Evolutionary conservation across 2,329 filamentous ascomycete genomes (phyloP), one percentile per base, ranked within the genome.

Genomic region (Exophiala sp.): DNA sequence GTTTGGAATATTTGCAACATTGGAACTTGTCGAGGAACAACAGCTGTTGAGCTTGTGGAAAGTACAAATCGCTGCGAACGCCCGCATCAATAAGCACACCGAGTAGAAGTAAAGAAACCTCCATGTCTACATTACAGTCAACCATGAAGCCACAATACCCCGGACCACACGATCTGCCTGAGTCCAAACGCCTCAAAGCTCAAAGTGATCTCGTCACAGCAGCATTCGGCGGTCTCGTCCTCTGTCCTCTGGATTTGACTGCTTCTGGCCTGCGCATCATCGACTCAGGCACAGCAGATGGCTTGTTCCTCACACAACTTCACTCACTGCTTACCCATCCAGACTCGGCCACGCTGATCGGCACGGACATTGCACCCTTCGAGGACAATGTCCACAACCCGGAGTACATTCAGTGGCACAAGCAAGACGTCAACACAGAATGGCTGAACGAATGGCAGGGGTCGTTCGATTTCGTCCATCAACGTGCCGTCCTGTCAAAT

Each of bases 211-310:
- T 49, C 14, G 35, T 49, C 12, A 39, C 36, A 11, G 34, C 34
- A 12, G 47, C 47, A 7, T 40, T 49, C 16, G 35, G 35, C 18
- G 47, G 35, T 3, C 47, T 49, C 10, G 33, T 48, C 12, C 32
- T 48, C 9, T 48, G 46, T 33, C 46, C 32, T 3, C 1, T 48
- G 5, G 46, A 48, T 24, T 38, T 39, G 32, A 48, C 32, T 8
- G 20, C 32, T 14, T 1, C 32, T 29, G 20, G 21, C 32, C 46
- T 48, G 9, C 32, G 46, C 11, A 14, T 48, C 6, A 32, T 48
- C n/a, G 46, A 48, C 18, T 29, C 35, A 3, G 46, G 46, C 5
- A 48, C 32, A 7, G 46, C 46, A 7, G 46, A 48, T 48, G 46
- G 34, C 9, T 39, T 34, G 46, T 48, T 36, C 16, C 46, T 48